A percentile compares a stretch with the other conserved stretches of the same genome.
phyloP scores from a whole-genome alignment of 1,139 yeast genomes.

The Hyphopichia pseudoburtonii region DNA sequence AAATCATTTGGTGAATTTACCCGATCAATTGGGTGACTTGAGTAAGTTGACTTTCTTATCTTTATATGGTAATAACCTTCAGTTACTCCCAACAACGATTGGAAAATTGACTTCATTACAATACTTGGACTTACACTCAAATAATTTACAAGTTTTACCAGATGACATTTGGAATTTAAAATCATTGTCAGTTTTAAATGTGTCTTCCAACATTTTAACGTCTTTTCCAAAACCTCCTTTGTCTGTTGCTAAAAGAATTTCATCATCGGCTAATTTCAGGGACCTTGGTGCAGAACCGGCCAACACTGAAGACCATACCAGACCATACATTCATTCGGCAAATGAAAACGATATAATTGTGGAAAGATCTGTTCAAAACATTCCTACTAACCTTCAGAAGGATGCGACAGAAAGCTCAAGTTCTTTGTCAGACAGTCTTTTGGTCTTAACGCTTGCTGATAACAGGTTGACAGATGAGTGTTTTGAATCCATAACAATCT shows the following conservation, averaged over 20 bases:
- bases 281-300: constrained; percentile 5
- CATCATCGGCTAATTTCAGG: constrained; percentile 30
- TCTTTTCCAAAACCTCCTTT: constrained; percentile 61
- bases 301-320: not conserved
- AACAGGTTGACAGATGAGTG: constrained; percentile 80
- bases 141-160: constrained; percentile 74
- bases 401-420: constrained; percentile 11
- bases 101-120: constrained; percentile 61
- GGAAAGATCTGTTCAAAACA: constrained; percentile 4
- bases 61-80: constrained; percentile 72
- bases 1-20: constrained; percentile 78
- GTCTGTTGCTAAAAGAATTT: constrained; percentile 34
- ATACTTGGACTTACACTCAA: constrained; percentile 79
- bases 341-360: constrained; percentile 7
- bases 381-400: not conserved
- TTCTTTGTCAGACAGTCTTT: constrained; percentile 52
- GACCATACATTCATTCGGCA: constrained; percentile 10
- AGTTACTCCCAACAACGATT: constrained; percentile 67
- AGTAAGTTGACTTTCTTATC: constrained; percentile 64
- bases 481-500: constrained; percentile 65
- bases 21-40: constrained; percentile 65
- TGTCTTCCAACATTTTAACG: constrained; percentile 76
- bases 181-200: constrained; percentile 60
- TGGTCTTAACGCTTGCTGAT: constrained; percentile 69
- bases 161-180: constrained; percentile 66